Base-by-base conservation (phyloP, 805 yeast genomes). In the Sugiyamaella chiloensis region DNA sequence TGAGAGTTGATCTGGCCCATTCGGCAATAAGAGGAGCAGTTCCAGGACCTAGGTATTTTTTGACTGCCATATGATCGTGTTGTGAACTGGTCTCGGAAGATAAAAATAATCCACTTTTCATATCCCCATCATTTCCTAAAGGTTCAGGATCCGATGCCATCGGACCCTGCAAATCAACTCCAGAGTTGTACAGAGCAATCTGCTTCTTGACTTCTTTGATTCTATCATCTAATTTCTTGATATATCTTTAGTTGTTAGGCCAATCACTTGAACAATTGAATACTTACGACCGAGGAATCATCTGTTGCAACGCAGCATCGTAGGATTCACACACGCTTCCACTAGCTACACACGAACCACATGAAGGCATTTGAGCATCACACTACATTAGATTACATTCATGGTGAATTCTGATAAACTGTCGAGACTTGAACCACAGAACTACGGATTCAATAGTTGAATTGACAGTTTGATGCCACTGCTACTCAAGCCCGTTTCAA, bases 211-310 rank as follows among this genome's bases (percentile, higher is more conserved):
- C 37, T 14, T 34, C 37, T 16, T 34, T 34, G 16, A 34, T 34
- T 5, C 37, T 14, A 19, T 34, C 37, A 7, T 34, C 37, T 19
- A 34, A 34, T 21, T 34, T 34, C 37, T 34, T 34, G 16, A 34
- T 34, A 16, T 34, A 34, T 5, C 37, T 34, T n/a, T n/a, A 26
- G 11, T 7, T 8, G 29, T 26, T 26, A 26, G 29, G 11, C 7
- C 7, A 26, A 26, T 11, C 29, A 26, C 7, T 26, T 11, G 29
- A 26, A 11, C 29, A 11, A 7, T 26, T 26, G 9, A 26, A 11
- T 34, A 34, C 37, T 34, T 34, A 34, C 37, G 37, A 34, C 7
- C 37, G 37, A 14, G 37, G 37, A 34, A 34, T 34, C 5, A 19
- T 16, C 37, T 34, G 37, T 21, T 19, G 37, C 14, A 34, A 21